Percentiles rank a stretch among this genome's conserved stretches.
These are phyloP conservation scores for Melastoma malabathricum DNA, from an alignment of 345 rosid species.

Conservation along the genomic window DNA sequence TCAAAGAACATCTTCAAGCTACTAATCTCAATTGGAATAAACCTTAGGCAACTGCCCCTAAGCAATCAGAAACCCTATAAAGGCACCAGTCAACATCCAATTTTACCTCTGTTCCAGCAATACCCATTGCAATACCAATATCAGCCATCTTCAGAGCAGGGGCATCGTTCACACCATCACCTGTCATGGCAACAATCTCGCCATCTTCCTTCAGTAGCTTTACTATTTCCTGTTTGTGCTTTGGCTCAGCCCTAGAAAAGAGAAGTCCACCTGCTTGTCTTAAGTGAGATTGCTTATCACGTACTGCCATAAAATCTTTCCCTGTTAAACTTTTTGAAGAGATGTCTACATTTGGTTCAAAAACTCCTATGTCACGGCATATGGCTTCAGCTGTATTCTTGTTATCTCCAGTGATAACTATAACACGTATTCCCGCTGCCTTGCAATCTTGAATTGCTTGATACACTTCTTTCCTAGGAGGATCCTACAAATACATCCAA, in stretches of 20 bases:
- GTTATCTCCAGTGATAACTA: constrained; percentile 68
- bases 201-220: constrained; percentile 44
- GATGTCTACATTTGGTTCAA: constrained; percentile 28
- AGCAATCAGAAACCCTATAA: too few species aligned
- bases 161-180: constrained; percentile 63
- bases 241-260: constrained; percentile 40
- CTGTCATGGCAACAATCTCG: constrained; percentile 63
- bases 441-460: constrained; percentile 65
- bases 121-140: constrained; percentile 60
- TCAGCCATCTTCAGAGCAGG: constrained; percentile 60
- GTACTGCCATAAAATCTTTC: constrained; percentile 26
- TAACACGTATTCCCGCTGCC: constrained; percentile 57
- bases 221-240: constrained; percentile 42
- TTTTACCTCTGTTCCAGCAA: constrained; percentile 57
- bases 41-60: too few species aligned
- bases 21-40: too few species aligned
- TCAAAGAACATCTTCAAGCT: too few species aligned
- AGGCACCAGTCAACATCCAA: background rate
- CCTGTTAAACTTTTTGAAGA: constrained; percentile 25
- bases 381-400: constrained; percentile 64
- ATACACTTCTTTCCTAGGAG: constrained; percentile 55
- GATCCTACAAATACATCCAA: constrained; percentile 30
- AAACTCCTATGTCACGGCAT: constrained; percentile 59
- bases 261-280: constrained; percentile 31
- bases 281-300: constrained; percentile 21